Conservation (phyloP, 2,329 filamentous ascomycete genomes). For the Elsinoe batatas region DNA sequence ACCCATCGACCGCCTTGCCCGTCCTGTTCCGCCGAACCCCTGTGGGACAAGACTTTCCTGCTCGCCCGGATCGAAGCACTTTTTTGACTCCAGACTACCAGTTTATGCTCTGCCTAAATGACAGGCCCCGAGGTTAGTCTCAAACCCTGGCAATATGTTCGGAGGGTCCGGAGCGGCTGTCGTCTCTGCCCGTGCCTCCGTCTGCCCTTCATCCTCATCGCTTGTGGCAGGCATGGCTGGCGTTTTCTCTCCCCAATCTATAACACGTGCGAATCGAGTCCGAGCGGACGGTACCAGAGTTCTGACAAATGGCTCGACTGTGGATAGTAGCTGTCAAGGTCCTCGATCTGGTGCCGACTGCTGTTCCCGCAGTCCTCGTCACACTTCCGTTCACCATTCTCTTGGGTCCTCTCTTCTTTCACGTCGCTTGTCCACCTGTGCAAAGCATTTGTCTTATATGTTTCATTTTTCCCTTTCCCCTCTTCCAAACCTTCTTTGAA, state of each 20-base stretch:
- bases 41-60: not conserved
- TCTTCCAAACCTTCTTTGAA: not conserved
- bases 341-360: not conserved
- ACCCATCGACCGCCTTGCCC: not conserved
- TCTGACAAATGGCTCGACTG: conserved; percentile 3
- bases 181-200: not conserved
- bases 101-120: not conserved
- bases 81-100: conserved; percentile 3
- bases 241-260: conserved; percentile 3
- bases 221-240: not conserved
- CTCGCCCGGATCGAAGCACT: not conserved
- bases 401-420: not conserved
- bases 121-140: not conserved
- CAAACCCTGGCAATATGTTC: conserved; percentile 6
- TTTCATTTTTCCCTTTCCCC: not conserved
- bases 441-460: not conserved
- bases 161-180: not conserved
- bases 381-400: not conserved
- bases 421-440: not conserved
- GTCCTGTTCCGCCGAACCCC: not conserved
- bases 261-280: conserved; percentile 6
- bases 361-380: not conserved
- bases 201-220: not conserved
- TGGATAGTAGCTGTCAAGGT: not conserved
- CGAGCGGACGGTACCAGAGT: not conserved